Base-by-base conservation (phyloP, 805 yeast species). In the Cyberlindnera saturnus region DNA sequence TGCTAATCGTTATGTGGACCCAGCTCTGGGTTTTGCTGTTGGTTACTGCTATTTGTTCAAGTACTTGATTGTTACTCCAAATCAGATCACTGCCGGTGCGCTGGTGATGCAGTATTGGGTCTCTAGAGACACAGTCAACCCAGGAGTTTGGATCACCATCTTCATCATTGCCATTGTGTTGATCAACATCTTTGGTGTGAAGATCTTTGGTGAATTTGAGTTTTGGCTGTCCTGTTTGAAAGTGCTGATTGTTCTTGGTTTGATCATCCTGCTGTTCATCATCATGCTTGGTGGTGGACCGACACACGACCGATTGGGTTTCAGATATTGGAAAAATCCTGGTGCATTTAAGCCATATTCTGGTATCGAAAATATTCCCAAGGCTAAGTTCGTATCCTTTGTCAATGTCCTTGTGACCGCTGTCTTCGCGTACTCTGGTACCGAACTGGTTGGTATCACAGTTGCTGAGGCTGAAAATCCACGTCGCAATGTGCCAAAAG, bases 201-300 rank as follows among this genome's bases (percentile, higher is more conserved):
- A 70, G 48, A 70, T 73, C 18, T 77, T 72, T 56, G 82, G 82
- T 48, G 83, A 77, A 55, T 69, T 77, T 33, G 83, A 77, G 53
- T 75, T 77, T 41, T 56, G 74, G 39, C 64, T 75, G 33, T 69
- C 76, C 1, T 54, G 69, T 38, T 55, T 74, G 36, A 75, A 75
- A 53, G 73, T 77, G 17, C 72, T 54, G 70, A 82, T 80, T 80
- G 67, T 54, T 5, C 31, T 48, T 14, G 52, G 41, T 3, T 19
- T 48, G 17, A 48, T 48, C 23, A 3, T 48, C 86, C 46, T 82
- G 40, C 66, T 83, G 42, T 71, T 83, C 49, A 65, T 81, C 45
- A 74, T 85, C 47, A 81, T 83, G 65, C 67, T 80, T 43, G 95
- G 95, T 46, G 95, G 93, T 43, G 86, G 81, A 26, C 90, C 91